Evolutionary conservation across 768 basidiomycete species (phyloP), one percentile per base, ranked within the genome.

Genomic region (Amanita exitialis): DNA sequence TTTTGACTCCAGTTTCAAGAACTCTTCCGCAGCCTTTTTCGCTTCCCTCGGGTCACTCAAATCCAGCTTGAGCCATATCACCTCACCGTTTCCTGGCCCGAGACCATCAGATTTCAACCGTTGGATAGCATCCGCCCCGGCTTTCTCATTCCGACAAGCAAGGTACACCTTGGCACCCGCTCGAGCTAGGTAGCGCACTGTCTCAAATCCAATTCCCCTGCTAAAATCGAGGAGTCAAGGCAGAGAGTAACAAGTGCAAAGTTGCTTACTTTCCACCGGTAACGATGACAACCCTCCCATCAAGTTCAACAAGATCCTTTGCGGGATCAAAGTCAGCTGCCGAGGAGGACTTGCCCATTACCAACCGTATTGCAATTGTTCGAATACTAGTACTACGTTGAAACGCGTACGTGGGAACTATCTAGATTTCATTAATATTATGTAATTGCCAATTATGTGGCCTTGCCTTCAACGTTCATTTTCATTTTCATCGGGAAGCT

Each of bases 121-220:
- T 21, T 63, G 65, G n/a, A 82, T 74, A 2, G 79, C 79, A 6
- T 59, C 72, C 18, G 61, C 66, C 6, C 75, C 80, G 43, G 65
- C 69, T 13, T 57, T 56, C 54, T 75, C 73, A 54, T 67, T 71
- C 15, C 80, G 71, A 6, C 77, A 74, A 0, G 71, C 77, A 54
- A 83, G 69, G 55, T 82, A 82, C 5, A 82, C 76, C 56, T 77
- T 82, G 4, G 80, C 79, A 13, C 80, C 79, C 6, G 64, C 67
- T 6, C 69, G 66, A 0, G 72, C 77, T 16, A 84, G 73, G 54
- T 74, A 71, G 47, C 70, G 67, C 16, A 79, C 70, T 0, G 76
- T 80, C 0, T 68, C 68, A 54, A 70, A 74, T 0, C 81, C 80
- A 13, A 66, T 65, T 9, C 62, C 66, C 28, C 53, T 53, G 42